phyloP scores from a whole-genome alignment of 2,329 filamentous ascomycete genomes.

The Tetracladium maxilliforme region DNA sequence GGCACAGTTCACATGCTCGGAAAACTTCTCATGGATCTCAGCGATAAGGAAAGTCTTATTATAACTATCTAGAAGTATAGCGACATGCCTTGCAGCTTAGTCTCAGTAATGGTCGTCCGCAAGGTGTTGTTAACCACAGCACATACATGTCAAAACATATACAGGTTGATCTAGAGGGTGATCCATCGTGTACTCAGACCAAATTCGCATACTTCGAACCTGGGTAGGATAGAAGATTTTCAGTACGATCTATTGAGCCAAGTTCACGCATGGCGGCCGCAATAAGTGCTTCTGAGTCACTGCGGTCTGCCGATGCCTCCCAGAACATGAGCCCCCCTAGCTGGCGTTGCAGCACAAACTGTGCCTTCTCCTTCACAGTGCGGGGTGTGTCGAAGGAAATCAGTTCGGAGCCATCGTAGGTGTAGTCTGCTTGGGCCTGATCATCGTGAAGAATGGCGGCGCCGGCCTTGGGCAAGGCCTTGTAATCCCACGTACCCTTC shows the following conservation, averaged over 20 bases:
- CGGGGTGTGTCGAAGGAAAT: constrained; percentile 57
- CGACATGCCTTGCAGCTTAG: too few relatives aligned
- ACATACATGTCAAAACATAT: too few relatives aligned
- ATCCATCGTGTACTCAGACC: too few relatives aligned
- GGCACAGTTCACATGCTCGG: too few relatives aligned
- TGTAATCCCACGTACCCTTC: constrained; percentile 67
- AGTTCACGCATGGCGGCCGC: constrained; percentile 23
- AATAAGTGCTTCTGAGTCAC: constrained; percentile 44
- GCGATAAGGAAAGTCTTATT: too few relatives aligned
- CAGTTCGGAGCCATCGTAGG: constrained; percentile 51
- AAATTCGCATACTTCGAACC: constrained; percentile 41
- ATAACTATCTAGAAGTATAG: too few relatives aligned
- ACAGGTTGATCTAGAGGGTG: too few relatives aligned
- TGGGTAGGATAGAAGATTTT: constrained; percentile 37
- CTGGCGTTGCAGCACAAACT: constrained; percentile 44
- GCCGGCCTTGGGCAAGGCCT: constrained; percentile 50
- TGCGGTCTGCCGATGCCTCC: constrained; percentile 60
- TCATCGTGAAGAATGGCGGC: constrained; percentile 42
- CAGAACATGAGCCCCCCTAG: constrained; percentile 77
- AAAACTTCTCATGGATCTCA: too few relatives aligned
- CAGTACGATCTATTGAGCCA: constrained; percentile 24
- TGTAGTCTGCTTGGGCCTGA: constrained; percentile 49
- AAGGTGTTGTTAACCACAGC: too few relatives aligned
- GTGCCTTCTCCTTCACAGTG: constrained; percentile 45
- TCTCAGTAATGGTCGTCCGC: too few relatives aligned